phyloP scores from a whole-genome alignment of 139 green algal species.

The Parachlorella kessleri region DNA sequence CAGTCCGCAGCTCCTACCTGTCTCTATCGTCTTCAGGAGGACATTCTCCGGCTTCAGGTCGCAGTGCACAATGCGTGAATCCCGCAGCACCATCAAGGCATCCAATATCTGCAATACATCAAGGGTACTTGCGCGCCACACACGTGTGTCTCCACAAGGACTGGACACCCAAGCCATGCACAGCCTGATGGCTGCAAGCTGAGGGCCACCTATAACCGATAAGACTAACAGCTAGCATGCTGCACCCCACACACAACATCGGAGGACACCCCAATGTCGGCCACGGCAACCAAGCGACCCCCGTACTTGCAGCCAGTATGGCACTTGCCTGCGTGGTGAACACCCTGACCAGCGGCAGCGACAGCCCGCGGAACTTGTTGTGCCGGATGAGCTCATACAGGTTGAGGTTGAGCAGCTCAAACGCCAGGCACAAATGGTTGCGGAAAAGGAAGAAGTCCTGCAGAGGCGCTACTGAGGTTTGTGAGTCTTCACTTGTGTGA shows the following conservation, averaged over 20 bases:
- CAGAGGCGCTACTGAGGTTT: constrained; percentile 8
- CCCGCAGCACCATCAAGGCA: constrained; percentile 79
- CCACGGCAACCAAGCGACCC: no score
- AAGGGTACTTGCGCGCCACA: neutral
- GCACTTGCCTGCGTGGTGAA: constrained; percentile 72
- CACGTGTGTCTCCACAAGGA: no score
- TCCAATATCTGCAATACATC: constrained; percentile 81
- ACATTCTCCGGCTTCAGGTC: constrained; percentile 99
- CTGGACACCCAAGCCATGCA: no score
- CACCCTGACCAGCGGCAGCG: constrained; percentile 84
- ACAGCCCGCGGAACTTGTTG: constrained; percentile 93
- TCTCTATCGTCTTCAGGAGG: constrained; percentile 68
- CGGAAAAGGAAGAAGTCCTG: constrained; percentile 90
- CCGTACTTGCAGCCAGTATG: no score
- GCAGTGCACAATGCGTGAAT: constrained; percentile 95
- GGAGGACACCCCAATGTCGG: no score
- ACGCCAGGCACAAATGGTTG: constrained; percentile 96
- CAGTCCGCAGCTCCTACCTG: no score
- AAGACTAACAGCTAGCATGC: no score
- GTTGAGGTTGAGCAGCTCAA: constrained; percentile 97
- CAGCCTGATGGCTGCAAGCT: no score
- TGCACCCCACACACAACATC: no score
- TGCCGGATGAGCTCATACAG: constrained; percentile 97
- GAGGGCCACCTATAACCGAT: no score
- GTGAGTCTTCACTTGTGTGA: no score